Evolutionary conservation across 305 asterid species (phyloP), one percentile per base, ranked within the genome.

Genomic region (Salvia sclarea): DNA sequence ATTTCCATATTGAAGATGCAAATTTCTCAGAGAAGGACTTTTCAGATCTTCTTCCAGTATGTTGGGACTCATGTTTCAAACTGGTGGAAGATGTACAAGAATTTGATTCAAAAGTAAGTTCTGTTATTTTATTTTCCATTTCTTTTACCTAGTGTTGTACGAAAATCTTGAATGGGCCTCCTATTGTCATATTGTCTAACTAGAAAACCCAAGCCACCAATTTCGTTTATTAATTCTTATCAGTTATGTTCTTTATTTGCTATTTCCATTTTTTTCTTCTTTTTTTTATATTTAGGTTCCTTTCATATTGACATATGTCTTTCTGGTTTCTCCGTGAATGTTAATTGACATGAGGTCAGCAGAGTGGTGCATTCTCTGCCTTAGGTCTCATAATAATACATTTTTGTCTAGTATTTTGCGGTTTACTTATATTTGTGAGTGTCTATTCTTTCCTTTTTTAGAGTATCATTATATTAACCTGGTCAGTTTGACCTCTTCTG

Each of bases 1-100:
- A 80, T 81, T 95, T 84, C 76, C 98, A 91, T 77, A 83, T 91
- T 73, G 99, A 91, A 68, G 99, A 95, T 83, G 97, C 92, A 68
- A 88, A 84, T 73, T 95, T 95, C 85, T 85, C 94, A 6, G 95
- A 95, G 83, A 78, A 76, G 71, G 98, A 89, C 25, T 95, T 91
- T 68, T 79, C 75, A 24, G 95, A 91, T 83, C 97, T 95, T 84
- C 88, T 91, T 76, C 88, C 94, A 1, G 56, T 80, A 18, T 95
- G 96, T 79, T 95, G 96, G 98, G 94, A 95, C 74, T 82, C 87
- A 45, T 85, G 97, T 77, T 95, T 95, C 83, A 84, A 86, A 75
- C 78, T 95, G 80, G 87, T 85, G 33, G 97, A 91, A 70, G 97
- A 91, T 76, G 98, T 89, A 43, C 89, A 89, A 69, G 99, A 95